phyloP scores from a whole-genome alignment of 345 rosid species.

The Eutrema heterophyllum region DNA sequence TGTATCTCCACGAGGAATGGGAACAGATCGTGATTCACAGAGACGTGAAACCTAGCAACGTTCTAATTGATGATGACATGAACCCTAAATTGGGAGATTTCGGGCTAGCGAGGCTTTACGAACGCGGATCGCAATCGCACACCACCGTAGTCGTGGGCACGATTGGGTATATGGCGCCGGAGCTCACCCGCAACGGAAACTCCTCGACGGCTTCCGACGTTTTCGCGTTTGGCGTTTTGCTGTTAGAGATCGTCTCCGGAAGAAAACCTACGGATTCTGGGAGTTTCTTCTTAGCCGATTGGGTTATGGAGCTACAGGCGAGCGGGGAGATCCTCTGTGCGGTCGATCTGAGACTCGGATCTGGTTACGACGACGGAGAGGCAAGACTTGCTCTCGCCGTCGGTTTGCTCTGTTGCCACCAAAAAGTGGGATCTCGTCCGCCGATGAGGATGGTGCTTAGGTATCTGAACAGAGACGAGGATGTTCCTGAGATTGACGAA shows the following conservation, averaged over 20 bases:
- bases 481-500: constrained; percentile 27
- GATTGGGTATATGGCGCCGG: constrained; percentile 31
- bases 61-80: constrained; percentile 30
- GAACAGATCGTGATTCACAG: constrained; percentile 42
- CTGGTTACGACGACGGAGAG: constrained; percentile 29
- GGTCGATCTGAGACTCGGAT: constrained; percentile 42
- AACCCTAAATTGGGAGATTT: constrained; percentile 53
- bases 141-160: constrained; percentile 57
- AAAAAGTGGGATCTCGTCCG: constrained; percentile 37
- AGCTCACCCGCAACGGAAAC: constrained; percentile 20
- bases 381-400: constrained; percentile 42
- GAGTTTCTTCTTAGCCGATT: constrained; percentile 22
- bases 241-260: constrained; percentile 26
- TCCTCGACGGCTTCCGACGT: constrained; percentile 31
- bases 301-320: constrained; percentile 20
- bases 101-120: constrained; percentile 56
- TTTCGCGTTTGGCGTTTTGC: constrained; percentile 26
- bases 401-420: constrained; percentile 58
- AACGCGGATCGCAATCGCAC: constrained; percentile 43
- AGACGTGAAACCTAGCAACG: constrained; percentile 33
- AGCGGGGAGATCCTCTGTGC: constrained; percentile 32
- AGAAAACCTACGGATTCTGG: constrained; percentile 26
- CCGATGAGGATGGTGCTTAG: constrained; percentile 49
- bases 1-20: constrained; percentile 68
- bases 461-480: constrained; percentile 48